Base-by-base conservation (phyloP, 371 early-diverging fungal species). In the Mortierella sp. region DNA sequence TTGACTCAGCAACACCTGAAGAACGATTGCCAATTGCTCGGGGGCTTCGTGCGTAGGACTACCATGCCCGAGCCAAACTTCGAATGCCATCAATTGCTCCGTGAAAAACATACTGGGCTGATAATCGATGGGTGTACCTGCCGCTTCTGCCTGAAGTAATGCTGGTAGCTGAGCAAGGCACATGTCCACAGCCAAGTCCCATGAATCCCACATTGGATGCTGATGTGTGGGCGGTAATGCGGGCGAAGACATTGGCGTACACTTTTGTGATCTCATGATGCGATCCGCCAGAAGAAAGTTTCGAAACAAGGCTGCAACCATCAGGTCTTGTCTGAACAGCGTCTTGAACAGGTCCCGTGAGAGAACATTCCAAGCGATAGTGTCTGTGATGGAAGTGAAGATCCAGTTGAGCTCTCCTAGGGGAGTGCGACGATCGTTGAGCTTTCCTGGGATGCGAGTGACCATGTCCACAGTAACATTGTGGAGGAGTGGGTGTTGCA, bases 321-420 rank as follows among this genome's bases (percentile, higher is more conserved):
- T 92, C 54, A 98, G 79, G 80, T 98, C 99, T 68, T 97, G 97
- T 50, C 99, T 80, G 78, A 97, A 98, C 37, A 98, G 84, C 39
- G 88, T 86, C 73, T 95, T 92, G 81, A 98, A 98, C 29, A 94
- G 65, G 54, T 94, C 96, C 13, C 91, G 90, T 17, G 95, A 92
- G 29, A 98, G 79, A 16, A 94, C 92, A 66, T 89, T 94, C 99
- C 99, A 98, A n/a, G 99, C 99, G 54, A 98, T 98, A 7, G 98
- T 97, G 80, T 98, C 99, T 0, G 97, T 98, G 29, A 98, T 94
- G 29, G 99, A 94, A 0, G 98, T 97, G 70, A 98, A 97, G 16
- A 98, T 96, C 98, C 98, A 98, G 74, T 96, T 97, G 52, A 98
- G 86, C 73, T 98, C 98, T 56, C 98, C 98, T 10, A 96, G 80